Percentiles rank a stretch among this genome's conserved stretches.
Evolutionary conservation across 2,329 filamentous ascomycete genomes (phyloP).

Genomic region (Elsinoe fawcettii): DNA sequence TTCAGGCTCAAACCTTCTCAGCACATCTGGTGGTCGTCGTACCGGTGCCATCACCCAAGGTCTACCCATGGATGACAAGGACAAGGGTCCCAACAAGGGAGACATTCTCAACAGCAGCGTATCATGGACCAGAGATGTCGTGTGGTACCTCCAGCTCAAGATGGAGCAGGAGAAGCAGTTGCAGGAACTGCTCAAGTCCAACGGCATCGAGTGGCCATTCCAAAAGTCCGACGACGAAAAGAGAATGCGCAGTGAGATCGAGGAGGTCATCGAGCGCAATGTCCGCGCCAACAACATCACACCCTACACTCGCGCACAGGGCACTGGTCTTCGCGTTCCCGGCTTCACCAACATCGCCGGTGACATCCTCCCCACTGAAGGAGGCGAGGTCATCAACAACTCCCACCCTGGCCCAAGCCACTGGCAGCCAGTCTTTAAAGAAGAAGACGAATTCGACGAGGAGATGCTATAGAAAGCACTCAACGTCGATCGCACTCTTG

Average conservation of each 20-base stretch:
- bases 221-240: constrained; percentile 84
- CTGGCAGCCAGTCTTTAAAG: constrained; percentile 61
- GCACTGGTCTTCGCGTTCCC: constrained; percentile 81
- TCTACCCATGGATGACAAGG: constrained; percentile 89
- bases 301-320: constrained; percentile 69
- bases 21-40: constrained; percentile 73
- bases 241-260: constrained; percentile 88
- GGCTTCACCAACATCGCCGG: constrained; percentile 89
- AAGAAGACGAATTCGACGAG: constrained; percentile 88
- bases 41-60: constrained; percentile 87
- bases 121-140: constrained; percentile 92
- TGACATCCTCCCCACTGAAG: constrained; percentile 54
- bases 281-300: constrained; percentile 39
- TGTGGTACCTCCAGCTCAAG: constrained; percentile 92
- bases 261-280: constrained; percentile 78
- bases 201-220: constrained; percentile 71
- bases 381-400: constrained; percentile 46
- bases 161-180: constrained; percentile 84
- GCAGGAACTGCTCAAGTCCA: constrained; percentile 61
- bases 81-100: constrained; percentile 97
- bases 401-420: constrained; percentile 30
- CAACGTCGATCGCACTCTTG: not conserved
- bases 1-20: constrained; percentile 79
- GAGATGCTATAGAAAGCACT: constrained; percentile 7
- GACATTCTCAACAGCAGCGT: constrained; percentile 97